Conservation (phyloP, 257 asterid species). For the Cordia subcordata region DNA sequence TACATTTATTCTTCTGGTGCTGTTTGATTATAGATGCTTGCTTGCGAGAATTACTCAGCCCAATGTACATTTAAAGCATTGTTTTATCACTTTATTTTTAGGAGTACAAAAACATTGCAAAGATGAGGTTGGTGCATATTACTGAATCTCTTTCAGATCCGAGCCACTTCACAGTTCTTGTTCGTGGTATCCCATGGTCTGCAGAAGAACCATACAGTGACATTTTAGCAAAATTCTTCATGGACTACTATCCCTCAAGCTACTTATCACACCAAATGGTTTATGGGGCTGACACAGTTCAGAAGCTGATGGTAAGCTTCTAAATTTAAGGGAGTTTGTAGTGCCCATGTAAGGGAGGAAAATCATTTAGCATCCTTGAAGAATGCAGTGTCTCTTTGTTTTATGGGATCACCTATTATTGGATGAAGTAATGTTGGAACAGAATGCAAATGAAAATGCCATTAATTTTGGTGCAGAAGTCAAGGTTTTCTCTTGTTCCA, state of each 20-base stretch:
- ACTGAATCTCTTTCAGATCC: conserved; percentile 24
- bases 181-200: conserved; percentile 34
- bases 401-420: too few species aligned
- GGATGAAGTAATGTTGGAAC: too few species aligned
- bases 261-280: conserved; percentile 39
- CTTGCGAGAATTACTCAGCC: neutral
- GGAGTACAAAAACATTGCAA: conserved; percentile 19
- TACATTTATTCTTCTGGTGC: neutral
- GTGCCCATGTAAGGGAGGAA: too few species aligned
- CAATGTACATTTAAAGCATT: neutral
- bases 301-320: conserved; percentile 32
- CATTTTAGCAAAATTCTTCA: conserved; percentile 26
- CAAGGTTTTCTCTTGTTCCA: too few species aligned
- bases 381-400: too few species aligned
- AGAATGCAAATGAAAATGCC: too few species aligned
- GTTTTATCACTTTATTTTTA: conserved; percentile 6
- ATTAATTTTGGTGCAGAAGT: too few species aligned
- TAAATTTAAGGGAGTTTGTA: too few species aligned
- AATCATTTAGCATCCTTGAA: too few species aligned
- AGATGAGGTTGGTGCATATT: conserved; percentile 18
- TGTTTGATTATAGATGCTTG: neutral
- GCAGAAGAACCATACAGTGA: conserved; percentile 18
- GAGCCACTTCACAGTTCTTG: conserved; percentile 36
- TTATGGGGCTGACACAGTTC: conserved; percentile 21
- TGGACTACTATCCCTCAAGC: conserved; percentile 28